These are phyloP conservation scores for Meripilus lineatus DNA, from an alignment of 1,284 basidiomycete genomes.

Conservation along the genomic window DNA sequence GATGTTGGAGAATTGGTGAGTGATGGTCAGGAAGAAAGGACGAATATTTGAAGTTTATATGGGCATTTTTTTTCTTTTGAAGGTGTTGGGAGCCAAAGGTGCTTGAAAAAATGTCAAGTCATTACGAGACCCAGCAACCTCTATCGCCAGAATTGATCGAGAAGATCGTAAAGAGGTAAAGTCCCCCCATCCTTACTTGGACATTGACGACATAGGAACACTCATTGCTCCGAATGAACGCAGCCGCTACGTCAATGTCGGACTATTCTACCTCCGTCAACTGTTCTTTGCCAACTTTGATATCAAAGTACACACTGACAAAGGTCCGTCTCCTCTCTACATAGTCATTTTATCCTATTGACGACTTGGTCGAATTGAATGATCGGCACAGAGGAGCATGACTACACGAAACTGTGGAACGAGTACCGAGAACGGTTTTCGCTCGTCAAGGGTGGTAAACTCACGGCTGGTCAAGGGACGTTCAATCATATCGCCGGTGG, in stretches of 20 bases:
- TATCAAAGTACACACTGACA: conserved; percentile 68
- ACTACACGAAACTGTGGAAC: conserved; percentile 76
- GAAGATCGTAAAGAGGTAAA: conserved; percentile 72
- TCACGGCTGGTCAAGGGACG: conserved; percentile 62
- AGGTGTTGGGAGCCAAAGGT: conserved; percentile 80
- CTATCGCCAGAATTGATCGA: conserved; percentile 73
- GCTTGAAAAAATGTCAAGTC: conserved; percentile 70
- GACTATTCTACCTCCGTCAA: conserved; percentile 75
- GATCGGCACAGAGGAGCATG: conserved; percentile 40
- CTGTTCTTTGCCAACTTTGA: conserved; percentile 81
- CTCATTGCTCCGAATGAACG: conserved; percentile 1
- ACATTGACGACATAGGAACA: background rate
- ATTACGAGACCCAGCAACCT: conserved; percentile 69
- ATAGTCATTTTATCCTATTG: background rate
- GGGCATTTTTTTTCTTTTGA: background rate
- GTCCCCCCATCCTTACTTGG: too few relatives aligned
- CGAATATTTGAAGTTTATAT: background rate
- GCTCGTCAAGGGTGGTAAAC: conserved; percentile 56
- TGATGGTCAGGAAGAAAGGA: too few relatives aligned
- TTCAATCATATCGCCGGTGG: conserved; percentile 73
- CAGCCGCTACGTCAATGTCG: conserved; percentile 78
- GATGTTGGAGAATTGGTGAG: conserved; percentile 87
- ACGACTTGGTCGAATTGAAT: background rate
- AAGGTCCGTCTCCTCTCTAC: conserved; percentile 51
- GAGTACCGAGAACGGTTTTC: conserved; percentile 62